Base-by-base conservation (phyloP, 73 alveolate genomes). In the Breviolum minutum region DNA sequence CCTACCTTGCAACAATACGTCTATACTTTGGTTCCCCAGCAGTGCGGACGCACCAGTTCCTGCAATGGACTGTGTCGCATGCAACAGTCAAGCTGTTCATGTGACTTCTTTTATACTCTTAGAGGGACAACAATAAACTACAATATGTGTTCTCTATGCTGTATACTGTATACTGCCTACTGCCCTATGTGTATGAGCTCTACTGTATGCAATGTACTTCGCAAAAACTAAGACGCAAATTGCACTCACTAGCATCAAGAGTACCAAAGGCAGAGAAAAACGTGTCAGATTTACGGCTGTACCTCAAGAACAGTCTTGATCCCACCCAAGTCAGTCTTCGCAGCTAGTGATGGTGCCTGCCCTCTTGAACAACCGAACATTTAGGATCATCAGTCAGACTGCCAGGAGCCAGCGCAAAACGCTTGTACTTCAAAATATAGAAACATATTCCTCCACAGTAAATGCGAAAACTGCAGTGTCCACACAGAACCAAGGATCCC, bases 31-130 rank as follows among this genome's bases (percentile, higher is more conserved):
- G 77, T 14, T 83, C 17, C 92, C 71, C 10, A 61, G 26, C 92
- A 9, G 66, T 83, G 60, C 92, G 92, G 62, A 83, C 8, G 76
- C 73, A 83, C 92, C 92, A 83, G 32, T 60, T 83, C 92, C 92
- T 83, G 76, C 14, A 13, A 80, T 24, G n/a, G 88, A 40, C 54
- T 40, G 54, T 40, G 54, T 40, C 54, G 54, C 54, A 40, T 40
- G 3, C 54, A 40, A 40, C 54, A 40, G 54, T 40, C 54, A 0
- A 40, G 54, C 54, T 40, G 54, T 40, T 40, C 54, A 40, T 3
- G 54, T 40, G 54, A 40, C 54, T 40, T 40, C 54, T 40, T 40
- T 40, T 40, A 40, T 40, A 40, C 54, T 40, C 5, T 2, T 40
- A 0, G 5, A 40, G 54, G 54, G 54, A 40, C 54, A 40, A 40